Evolutionary conservation across 106 monocot genomes (phyloP).

Genomic region (Vanilla planifolia): DNA sequence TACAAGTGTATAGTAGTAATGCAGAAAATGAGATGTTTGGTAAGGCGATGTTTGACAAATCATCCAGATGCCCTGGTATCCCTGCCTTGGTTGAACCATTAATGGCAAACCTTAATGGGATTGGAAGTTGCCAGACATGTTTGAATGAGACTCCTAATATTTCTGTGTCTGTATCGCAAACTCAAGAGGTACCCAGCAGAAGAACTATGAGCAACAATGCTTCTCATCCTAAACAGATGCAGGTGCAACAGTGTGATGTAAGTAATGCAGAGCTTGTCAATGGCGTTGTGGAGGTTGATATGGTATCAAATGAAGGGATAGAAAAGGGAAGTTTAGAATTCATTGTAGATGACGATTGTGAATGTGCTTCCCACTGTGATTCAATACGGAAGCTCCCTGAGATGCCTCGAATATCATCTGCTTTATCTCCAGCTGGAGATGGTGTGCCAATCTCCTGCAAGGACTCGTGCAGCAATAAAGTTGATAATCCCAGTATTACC

Average conservation of each 20-base stretch:
- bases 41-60: neutral
- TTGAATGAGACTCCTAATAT: neutral
- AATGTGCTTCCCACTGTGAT: neutral
- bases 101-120: constrained; percentile 19
- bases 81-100: constrained; percentile 16
- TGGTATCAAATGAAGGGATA: neutral
- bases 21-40: constrained; percentile 1
- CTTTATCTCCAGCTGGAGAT: neutral
- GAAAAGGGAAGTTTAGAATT: constrained; percentile 4
- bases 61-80: neutral
- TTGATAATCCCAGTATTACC: neutral
- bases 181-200: no score
- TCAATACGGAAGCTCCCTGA: neutral
- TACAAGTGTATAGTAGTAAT: no score
- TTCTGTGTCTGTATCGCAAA: no score
- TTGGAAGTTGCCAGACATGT: neutral
- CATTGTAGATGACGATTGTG: constrained; percentile 11
- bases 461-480: neutral
- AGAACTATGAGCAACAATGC: no score
- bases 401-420: no score
- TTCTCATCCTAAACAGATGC: neutral
- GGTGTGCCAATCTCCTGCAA: neutral
- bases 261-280: no score
- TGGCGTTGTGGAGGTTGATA: neutral
- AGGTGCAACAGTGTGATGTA: no score